Evolutionary conservation across 2,329 filamentous ascomycete species (phyloP).

Genomic region (Alternaria gaisen): DNA sequence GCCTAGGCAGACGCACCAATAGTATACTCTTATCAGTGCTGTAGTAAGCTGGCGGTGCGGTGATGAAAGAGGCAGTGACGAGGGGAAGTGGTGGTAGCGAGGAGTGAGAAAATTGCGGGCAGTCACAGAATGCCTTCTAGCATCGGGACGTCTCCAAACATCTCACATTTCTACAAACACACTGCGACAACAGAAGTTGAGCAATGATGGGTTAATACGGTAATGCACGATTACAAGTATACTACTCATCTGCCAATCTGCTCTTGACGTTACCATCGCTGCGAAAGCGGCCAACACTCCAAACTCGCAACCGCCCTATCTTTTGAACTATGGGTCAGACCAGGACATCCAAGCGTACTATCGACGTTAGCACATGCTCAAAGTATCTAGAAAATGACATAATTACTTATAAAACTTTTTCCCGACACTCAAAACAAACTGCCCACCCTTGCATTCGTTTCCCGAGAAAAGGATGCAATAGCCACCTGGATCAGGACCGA

Average conservation of each 20-base stretch:
- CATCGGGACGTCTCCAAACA: too few species aligned
- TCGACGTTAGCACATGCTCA: neutral
- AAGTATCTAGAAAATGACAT: accelerated
- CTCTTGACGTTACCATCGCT: neutral
- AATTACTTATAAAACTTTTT: neutral
- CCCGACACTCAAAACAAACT: neutral
- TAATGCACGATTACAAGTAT: neutral
- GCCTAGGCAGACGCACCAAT: neutral
- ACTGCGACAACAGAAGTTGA: too few species aligned
- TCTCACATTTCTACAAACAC: neutral
- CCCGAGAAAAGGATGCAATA: neutral
- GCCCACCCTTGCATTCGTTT: neutral
- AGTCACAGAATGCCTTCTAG: neutral
- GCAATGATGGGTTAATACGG: too few species aligned
- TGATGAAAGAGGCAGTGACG: neutral
- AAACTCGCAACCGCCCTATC: neutral
- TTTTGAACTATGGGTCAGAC: neutral
- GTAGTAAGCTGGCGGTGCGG: too few species aligned
- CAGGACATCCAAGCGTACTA: neutral
- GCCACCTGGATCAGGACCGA: neutral
- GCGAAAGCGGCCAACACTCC: neutral
- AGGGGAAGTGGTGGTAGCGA: neutral
- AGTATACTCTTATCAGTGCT: too few species aligned
- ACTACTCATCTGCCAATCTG: neutral
- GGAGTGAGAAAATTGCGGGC: neutral